Evolutionary conservation across 345 rosid genomes (phyloP).

Genomic region (Ricinus communis): DNA sequence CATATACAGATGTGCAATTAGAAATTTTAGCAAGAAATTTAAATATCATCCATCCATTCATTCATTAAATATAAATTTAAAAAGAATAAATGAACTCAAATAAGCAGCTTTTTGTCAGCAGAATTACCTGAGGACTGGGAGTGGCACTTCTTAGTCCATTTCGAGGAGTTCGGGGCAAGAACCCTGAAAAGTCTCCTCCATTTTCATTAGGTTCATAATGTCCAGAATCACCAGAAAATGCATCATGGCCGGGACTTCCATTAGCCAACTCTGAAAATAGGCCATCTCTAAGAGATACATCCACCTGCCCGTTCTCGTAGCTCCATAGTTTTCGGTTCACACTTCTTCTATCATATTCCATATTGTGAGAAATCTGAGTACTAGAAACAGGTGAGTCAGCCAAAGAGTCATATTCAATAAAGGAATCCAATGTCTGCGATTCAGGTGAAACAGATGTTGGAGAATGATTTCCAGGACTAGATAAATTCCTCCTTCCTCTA

Average conservation of each 20-base stretch:
- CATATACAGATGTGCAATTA: not conserved
- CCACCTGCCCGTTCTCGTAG: slow-evolving; percentile 53
- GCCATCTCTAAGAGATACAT: slow-evolving; percentile 72
- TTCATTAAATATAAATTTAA: not conserved
- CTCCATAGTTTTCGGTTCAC: slow-evolving; percentile 67
- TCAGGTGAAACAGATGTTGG: slow-evolving; percentile 67
- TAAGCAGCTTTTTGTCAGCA: not conserved
- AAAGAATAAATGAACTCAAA: not conserved
- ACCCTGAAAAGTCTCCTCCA: slow-evolving; percentile 53
- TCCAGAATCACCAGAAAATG: slow-evolving; percentile 35
- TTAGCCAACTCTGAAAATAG: slow-evolving; percentile 53
- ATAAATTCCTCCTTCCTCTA: slow-evolving; percentile 29
- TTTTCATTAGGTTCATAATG: slow-evolving; percentile 30
- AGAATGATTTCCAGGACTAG: slow-evolving; percentile 38
- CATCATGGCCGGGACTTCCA: slow-evolving; percentile 38
- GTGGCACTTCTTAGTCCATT: slow-evolving; percentile 44
- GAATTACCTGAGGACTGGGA: slow-evolving; percentile 70
- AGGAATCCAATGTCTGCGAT: slow-evolving; percentile 69
- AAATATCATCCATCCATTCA: no score
- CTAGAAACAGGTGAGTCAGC: slow-evolving; percentile 60
- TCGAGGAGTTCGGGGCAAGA: slow-evolving; percentile 46
- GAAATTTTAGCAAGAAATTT: no score
- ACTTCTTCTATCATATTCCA: slow-evolving; percentile 51
- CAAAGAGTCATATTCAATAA: slow-evolving; percentile 52
- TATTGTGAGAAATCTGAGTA: slow-evolving; percentile 35